Evolutionary conservation across 1,284 basidiomycete species (phyloP).

Genomic region (Leccinum huronense): DNA sequence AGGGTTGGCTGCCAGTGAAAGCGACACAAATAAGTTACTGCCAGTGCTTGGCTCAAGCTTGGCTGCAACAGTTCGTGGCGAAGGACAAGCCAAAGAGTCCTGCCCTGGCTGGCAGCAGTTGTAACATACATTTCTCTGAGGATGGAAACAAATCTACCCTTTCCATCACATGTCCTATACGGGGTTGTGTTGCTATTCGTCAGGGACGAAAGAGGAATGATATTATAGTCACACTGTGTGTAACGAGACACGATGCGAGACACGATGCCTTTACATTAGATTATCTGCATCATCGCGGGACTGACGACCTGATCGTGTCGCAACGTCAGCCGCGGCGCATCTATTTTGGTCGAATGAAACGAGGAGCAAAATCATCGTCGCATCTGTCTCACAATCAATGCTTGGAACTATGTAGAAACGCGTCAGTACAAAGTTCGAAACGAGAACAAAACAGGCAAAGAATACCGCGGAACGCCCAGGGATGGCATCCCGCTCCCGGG

Average conservation of each 20-base stretch:
- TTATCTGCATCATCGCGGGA: slow-evolving; percentile 28
- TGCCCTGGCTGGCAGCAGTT: slow-evolving; percentile 90
- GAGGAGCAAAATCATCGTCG: slow-evolving; percentile 69
- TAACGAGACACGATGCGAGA: no score
- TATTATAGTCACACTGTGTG: no score
- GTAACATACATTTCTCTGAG: slow-evolving; percentile 54
- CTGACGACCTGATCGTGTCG: slow-evolving; percentile 51
- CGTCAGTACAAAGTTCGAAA: not conserved
- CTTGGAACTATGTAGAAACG: slow-evolving; percentile 57
- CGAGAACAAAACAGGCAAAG: not conserved
- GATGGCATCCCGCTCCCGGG: slow-evolving; percentile 50
- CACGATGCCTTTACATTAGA: no score
- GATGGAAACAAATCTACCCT: no score
- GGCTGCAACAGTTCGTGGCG: slow-evolving; percentile 66
- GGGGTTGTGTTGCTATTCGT: no score
- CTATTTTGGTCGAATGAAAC: slow-evolving; percentile 62
- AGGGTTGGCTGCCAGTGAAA: no score
- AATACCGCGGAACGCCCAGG: slow-evolving; percentile 54
- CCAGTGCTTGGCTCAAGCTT: slow-evolving; percentile 19
- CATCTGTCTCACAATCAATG: slow-evolving; percentile 76
- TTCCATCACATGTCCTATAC: no score
- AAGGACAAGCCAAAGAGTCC: slow-evolving; percentile 84
- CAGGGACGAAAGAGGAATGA: no score
- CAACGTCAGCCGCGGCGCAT: slow-evolving; percentile 50
- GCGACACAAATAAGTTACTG: no score